Conservation (phyloP, 2,329 filamentous ascomycete genomes). For the Exophiala xenobiotica region DNA sequence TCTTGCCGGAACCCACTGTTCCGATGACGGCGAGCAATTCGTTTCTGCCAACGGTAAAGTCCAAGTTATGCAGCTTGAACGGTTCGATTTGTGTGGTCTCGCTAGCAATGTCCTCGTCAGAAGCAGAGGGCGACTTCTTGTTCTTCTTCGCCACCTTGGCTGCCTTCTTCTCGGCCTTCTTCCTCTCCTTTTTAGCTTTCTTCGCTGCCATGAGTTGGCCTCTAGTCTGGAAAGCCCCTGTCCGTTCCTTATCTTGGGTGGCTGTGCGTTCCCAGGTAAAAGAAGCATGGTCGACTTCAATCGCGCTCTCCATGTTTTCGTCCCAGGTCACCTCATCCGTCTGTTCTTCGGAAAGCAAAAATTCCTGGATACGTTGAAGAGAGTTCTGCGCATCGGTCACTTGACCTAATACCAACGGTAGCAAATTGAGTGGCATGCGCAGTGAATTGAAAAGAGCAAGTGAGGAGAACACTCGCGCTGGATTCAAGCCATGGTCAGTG, state of each 20-base stretch:
- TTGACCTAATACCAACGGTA: conserved; percentile 85
- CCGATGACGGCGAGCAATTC: conserved; percentile 74
- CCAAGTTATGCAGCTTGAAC: conserved; percentile 43
- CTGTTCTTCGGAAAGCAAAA: conserved; percentile 80
- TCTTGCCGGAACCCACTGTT: conserved; percentile 86
- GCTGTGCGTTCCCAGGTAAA: conserved; percentile 80
- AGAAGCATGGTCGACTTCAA: conserved; percentile 68
- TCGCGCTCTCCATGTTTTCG: conserved; percentile 52
- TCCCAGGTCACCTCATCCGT: conserved; percentile 66
- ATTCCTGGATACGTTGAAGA: conserved; percentile 81
- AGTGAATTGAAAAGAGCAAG: conserved; percentile 90
- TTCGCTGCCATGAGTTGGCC: conserved; percentile 40
- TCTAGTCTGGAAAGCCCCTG: conserved; percentile 29
- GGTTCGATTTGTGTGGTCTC: conserved; percentile 35
- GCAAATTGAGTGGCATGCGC: conserved; percentile 81
- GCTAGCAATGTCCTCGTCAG: conserved; percentile 29
- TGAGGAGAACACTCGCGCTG: conserved; percentile 82
- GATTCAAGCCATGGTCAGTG: conserved; percentile 65
- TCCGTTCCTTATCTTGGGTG: conserved; percentile 32
- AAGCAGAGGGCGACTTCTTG: conserved; percentile 33
- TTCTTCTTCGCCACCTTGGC: conserved; percentile 33
- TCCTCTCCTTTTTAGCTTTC: conserved; percentile 49
- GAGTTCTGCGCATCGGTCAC: conserved; percentile 87
- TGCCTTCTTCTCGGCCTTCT: conserved; percentile 40
- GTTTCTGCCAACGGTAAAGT: conserved; percentile 46